Base-by-base conservation (phyloP, 345 rosid species). In the Clarkia xantiana region DNA sequence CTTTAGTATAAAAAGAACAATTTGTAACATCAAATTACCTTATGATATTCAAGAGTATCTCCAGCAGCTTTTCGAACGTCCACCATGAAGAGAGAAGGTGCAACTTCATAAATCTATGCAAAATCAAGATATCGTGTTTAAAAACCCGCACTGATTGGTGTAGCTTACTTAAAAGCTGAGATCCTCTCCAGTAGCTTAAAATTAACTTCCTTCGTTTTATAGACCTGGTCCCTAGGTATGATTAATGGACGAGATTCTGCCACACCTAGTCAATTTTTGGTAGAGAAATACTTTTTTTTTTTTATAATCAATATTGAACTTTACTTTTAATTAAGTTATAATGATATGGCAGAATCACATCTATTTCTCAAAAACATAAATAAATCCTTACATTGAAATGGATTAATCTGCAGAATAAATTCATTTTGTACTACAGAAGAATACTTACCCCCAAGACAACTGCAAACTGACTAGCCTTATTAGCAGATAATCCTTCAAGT, bases 1-100 rank as follows among this genome's bases (percentile, higher is more conserved):
- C 20, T 18, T 34, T 18, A 11, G 34, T 14, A 47, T 0, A 5
- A 16, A 22, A 45, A 15, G n/a, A 9, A 45, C 10, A 18, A 47
- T 4, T 15, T 19, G 50, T 34, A 11, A 3, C 49, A 52, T 10
- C 42, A 11, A 46, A 67, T 49, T 22, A 90, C 97, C 95, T 83
- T 83, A 70, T 79, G 93, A 68, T 86, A 91, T 65, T 83, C 89
- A 51, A 79, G 84, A 54, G 93, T 77, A 57, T 90, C 94, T 46
- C 96, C 96, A 36, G 94, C 74, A 44, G 94, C 94, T 62, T 91
- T 91, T 50, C 93, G 71, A 29, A 74, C 86, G 58, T 90, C 94
- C 45, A 78, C 81, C 97, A 86, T 86, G 82, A 83, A 86, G 52
- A 91, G 86, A 2, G 86, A 73, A 13, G 89, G 91, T 17, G 94